Evolutionary conservation across 2,329 filamentous ascomycete species (phyloP), one percentile per base, ranked within the genome.

Genomic region (Colletotrichum sp.): DNA sequence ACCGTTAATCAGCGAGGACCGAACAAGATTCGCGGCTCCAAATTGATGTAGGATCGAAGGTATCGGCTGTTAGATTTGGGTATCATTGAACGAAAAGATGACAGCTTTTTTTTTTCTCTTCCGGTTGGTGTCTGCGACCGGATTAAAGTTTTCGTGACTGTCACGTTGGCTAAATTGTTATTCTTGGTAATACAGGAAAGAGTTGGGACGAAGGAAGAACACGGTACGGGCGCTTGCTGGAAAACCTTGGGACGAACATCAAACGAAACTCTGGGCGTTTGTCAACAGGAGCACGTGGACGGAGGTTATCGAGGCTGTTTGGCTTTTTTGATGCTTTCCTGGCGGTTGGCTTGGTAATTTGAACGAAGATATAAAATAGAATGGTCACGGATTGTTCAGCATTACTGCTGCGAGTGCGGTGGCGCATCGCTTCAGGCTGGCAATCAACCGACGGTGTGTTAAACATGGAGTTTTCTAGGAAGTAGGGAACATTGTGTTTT

Each of bases 191-290:
- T 13, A 12, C 6, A n/a, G 39, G 28, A 7, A 28, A 43, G 3
- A 60, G 32, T 69, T 69, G 52, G 55, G 52, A 60, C 7, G 66
- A 60, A 43, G 8, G 39, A 16, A 30, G n/a, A 36, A n/a, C 24
- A 55, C 30, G 43, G 24, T 39, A 69, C 24, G 15, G 34, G 34
- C 48, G 24, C 48, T 4, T 43, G 32, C 52, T 30, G 34, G 28
- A 60, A 13, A 43, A 15, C 32, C 13, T 73, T 65, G 70, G 70
- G 73, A 75, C 48, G 70, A 73, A 75, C 70, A 75, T 75, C 70
- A 75, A 75, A 59, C 64, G 28, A 64, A 59, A 73, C 70, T 36
- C 57, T 48, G 64, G 59, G 24, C 24, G 30, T 13, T 61, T 36
- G 30, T 32, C n/a, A 8, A 24, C n/a, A 32, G 5, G 12, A 28